Percentiles rank a stretch among this genome's conserved stretches.
Conservation (phyloP, 2,329 filamentous ascomycete species). For the Hymenoscyphus occultus region DNA sequence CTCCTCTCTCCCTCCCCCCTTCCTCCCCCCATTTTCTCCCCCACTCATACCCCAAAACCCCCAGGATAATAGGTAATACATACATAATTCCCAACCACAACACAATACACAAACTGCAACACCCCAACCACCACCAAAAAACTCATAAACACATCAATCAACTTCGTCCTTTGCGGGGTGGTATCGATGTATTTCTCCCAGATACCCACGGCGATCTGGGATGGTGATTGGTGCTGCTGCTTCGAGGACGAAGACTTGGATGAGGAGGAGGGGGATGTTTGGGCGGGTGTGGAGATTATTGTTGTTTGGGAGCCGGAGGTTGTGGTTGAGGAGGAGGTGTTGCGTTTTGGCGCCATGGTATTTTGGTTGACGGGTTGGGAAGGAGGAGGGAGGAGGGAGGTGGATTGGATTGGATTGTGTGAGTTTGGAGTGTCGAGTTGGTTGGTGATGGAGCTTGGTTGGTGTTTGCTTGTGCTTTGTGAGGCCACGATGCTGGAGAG, state of each 20-base stretch:
- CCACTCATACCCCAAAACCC: too few relatives aligned
- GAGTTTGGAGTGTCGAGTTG: conserved; percentile 9
- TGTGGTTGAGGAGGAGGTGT: conserved; percentile 32
- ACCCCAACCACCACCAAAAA: conserved; percentile 83
- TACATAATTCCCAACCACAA: conserved; percentile 92
- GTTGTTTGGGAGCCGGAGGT: conserved; percentile 24
- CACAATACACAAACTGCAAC: conserved; percentile 92
- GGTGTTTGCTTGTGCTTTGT: conserved; percentile 10
- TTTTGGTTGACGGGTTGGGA: conserved; percentile 10
- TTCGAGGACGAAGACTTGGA: conserved; percentile 24
- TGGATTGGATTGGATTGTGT: conserved; percentile 11
- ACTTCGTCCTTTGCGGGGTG: conserved; percentile 87
- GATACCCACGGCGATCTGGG: conserved; percentile 64
- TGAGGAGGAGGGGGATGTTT: conserved; percentile 17
- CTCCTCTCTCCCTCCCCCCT: too few relatives aligned
- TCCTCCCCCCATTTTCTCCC: background rate
- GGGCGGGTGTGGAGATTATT: conserved; percentile 27
- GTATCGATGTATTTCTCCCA: conserved; percentile 74
- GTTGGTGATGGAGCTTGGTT: background rate
- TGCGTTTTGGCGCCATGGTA: conserved; percentile 51
- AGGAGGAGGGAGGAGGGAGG: conserved; percentile 11
- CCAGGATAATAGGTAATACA: conserved; percentile 35
- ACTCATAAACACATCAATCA: conserved; percentile 85
- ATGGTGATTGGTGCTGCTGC: conserved; percentile 26
- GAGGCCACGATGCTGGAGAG: conserved; percentile 33